Percentiles rank a stretch among this genome's conserved stretches.
phyloP scores from a whole-genome alignment of 1,139 yeast species.

The Kurtzmaniella quercitrusa region DNA sequence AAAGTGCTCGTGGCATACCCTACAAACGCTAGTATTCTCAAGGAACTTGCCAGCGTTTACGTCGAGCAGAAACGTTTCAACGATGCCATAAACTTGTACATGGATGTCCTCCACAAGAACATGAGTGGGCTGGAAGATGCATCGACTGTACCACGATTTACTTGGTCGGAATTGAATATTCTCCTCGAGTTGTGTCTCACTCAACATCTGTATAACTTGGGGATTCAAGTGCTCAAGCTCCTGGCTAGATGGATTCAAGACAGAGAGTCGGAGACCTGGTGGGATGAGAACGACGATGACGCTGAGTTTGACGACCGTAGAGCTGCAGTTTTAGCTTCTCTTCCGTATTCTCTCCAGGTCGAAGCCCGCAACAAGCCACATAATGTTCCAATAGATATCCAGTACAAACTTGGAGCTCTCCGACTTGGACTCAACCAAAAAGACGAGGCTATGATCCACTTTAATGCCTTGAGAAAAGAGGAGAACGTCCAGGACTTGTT shows the following conservation, averaged over 20 bases:
- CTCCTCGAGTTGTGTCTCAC: conserved; percentile 72
- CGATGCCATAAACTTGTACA: conserved; percentile 79
- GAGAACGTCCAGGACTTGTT: conserved; percentile 69
- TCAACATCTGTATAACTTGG: conserved; percentile 59
- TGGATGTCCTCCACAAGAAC: conserved; percentile 59
- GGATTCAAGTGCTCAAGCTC: conserved; percentile 60
- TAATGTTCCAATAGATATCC: conserved; percentile 76
- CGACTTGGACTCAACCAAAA: conserved; percentile 62
- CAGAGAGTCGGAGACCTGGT: conserved; percentile 67
- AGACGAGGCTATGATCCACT: conserved; percentile 71
- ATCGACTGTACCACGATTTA: conserved; percentile 48
- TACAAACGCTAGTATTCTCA: conserved; percentile 53
- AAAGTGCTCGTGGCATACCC: conserved; percentile 61
- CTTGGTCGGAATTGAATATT: conserved; percentile 86
- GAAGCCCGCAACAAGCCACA: conserved; percentile 31
- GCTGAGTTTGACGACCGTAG: conserved; percentile 74
- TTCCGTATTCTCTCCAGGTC: conserved; percentile 8
- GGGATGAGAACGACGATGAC: conserved; percentile 78
- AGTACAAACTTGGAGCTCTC: conserved; percentile 73
- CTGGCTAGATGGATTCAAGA: conserved; percentile 82
- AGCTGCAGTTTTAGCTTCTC: conserved; percentile 25
- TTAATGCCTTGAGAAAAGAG: conserved; percentile 54
- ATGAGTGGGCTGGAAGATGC: conserved; percentile 27
- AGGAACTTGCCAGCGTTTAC: conserved; percentile 74
- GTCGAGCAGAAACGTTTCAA: conserved; percentile 69